phyloP scores from a whole-genome alignment of 2,329 filamentous ascomycete genomes.

The Trichoderma sp. region DNA sequence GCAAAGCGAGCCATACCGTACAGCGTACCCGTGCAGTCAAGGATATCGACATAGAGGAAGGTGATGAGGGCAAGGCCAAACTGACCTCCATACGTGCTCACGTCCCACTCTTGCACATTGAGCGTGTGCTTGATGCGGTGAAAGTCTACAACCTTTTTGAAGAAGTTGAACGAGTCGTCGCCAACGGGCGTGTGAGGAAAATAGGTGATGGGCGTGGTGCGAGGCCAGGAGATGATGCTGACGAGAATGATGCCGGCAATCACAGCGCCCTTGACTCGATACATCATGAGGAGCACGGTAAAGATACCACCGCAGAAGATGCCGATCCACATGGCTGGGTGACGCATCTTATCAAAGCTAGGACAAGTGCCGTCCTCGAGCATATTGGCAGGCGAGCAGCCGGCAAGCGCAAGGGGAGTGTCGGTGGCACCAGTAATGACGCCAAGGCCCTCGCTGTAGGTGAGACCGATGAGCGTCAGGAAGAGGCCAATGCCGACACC shows the following conservation, averaged over 20 bases:
- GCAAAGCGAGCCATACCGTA: conserved; percentile 89
- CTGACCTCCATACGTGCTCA: conserved; percentile 65
- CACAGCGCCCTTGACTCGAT: conserved; percentile 81
- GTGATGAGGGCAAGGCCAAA: conserved; percentile 83
- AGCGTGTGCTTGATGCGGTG: conserved; percentile 70
- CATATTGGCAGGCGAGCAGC: conserved; percentile 52
- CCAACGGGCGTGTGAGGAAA: conserved; percentile 72
- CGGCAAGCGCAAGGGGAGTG: conserved; percentile 72
- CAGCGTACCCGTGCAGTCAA: conserved; percentile 80
- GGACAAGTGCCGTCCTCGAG: conserved; percentile 57
- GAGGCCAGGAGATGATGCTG: conserved; percentile 85
- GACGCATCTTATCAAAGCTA: conserved; percentile 69
- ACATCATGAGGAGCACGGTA: conserved; percentile 78
- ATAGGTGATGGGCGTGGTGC: conserved; percentile 70
- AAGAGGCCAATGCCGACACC: conserved; percentile 84
- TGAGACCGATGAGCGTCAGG: conserved; percentile 70
- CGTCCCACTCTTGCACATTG: conserved; percentile 69
- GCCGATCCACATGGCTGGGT: conserved; percentile 79
- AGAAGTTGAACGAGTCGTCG: conserved; percentile 74
- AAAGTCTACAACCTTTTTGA: conserved; percentile 83
- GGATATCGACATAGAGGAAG: conserved; percentile 86
- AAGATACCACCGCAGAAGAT: conserved; percentile 83
- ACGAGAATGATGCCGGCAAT: conserved; percentile 80
- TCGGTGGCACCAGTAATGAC: conserved; percentile 64
- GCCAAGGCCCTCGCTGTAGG: conserved; percentile 80